Conservation (phyloP, 169 alveolate genomes). For the Plasmodium cynomolgi region DNA sequence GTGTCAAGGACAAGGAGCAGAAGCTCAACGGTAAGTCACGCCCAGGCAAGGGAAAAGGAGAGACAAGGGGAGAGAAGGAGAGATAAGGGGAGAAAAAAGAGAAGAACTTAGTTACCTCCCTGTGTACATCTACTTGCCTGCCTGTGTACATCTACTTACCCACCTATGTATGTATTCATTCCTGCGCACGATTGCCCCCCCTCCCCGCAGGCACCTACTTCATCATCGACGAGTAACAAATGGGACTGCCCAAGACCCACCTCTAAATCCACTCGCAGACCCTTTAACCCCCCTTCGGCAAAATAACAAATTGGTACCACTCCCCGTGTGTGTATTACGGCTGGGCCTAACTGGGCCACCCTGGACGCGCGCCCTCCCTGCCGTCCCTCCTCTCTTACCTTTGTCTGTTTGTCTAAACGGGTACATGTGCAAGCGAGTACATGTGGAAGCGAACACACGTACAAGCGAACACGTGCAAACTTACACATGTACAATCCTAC, state of each 20-base stretch:
- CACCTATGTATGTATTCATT: not conserved
- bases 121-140: not conserved
- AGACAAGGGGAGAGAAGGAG: not conserved
- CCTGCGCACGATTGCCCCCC: not conserved
- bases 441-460: not conserved
- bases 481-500: not conserved
- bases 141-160: not conserved
- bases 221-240: constrained; percentile 45
- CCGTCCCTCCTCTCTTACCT: not conserved
- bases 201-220: constrained; percentile 54
- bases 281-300: not conserved
- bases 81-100: not conserved
- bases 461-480: not conserved
- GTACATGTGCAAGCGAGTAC: not conserved
- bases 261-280: not conserved
- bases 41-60: no score
- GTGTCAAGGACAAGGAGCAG: constrained; percentile 99
- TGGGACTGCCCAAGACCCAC: not conserved
- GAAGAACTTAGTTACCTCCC: not conserved
- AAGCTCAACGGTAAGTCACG: constrained; percentile 79
- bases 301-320: not conserved
- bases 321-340: not conserved
- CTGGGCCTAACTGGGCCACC: not conserved
- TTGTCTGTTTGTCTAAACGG: not conserved
- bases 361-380: not conserved